A percentile compares a stretch with the other conserved stretches of the same genome.
phyloP scores from a whole-genome alignment of 2,329 filamentous ascomycete species.

The Colletotrichum eremochloae region DNA sequence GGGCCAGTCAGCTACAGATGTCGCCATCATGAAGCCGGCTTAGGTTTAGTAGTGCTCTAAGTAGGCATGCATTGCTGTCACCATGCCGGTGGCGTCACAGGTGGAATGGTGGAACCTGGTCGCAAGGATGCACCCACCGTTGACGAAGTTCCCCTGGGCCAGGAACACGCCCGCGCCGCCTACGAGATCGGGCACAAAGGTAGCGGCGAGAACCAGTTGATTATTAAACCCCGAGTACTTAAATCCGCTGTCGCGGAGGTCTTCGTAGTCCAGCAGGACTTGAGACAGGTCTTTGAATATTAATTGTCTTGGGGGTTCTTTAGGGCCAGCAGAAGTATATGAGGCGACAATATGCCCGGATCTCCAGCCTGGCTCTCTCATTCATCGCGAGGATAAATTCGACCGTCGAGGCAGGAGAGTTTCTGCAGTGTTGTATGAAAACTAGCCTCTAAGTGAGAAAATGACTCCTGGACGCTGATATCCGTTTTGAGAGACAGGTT shows the following conservation, averaged over 20 bases:
- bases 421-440: constrained; percentile 52
- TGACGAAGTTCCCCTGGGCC: constrained; percentile 51
- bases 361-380: constrained; percentile 47
- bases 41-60: constrained; percentile 49
- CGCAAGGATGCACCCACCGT: constrained; percentile 48
- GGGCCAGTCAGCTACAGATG: constrained; percentile 48
- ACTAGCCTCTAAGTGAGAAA: constrained; percentile 50
- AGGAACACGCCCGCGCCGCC: constrained; percentile 46
- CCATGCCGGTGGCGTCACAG: constrained; percentile 48
- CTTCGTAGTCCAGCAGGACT: constrained; percentile 45
- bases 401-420: constrained; percentile 54
- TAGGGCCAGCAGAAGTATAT: constrained; percentile 37
- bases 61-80: constrained; percentile 49
- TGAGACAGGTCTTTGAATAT: constrained; percentile 48
- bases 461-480: constrained; percentile 48
- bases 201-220: constrained; percentile 45
- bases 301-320: constrained; percentile 31
- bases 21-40: constrained; percentile 24
- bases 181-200: constrained; percentile 42
- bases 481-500: constrained; percentile 51
- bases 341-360: constrained; percentile 45
- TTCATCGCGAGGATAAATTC: constrained; percentile 50
- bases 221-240: constrained; percentile 48
- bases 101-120: constrained; percentile 34
- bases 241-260: constrained; percentile 44